These are phyloP conservation scores for Prosopis cineraria DNA, from an alignment of 306 rosid species.

Conservation along the genomic window DNA sequence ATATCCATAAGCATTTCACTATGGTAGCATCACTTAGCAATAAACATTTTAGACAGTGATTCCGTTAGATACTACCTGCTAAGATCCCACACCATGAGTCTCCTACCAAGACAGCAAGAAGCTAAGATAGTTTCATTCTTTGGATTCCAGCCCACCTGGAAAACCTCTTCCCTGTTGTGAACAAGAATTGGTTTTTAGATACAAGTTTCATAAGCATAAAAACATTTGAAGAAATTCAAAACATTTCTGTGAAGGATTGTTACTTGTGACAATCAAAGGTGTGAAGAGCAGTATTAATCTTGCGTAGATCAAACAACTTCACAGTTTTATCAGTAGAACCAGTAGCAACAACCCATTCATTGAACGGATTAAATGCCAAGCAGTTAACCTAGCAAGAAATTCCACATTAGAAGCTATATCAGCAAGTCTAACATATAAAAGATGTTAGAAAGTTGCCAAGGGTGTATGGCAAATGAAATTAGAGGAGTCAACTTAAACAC, in stretches of 20 bases:
- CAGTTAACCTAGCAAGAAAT: slow-evolving; percentile 75
- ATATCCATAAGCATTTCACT: not conserved
- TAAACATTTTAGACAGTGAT: slow-evolving; percentile 11
- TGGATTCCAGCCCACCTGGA: slow-evolving; percentile 99
- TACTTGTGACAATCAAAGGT: slow-evolving; percentile 95
- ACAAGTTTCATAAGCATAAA: slow-evolving; percentile 5
- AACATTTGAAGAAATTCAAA: slow-evolving; percentile 10
- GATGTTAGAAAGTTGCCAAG: not conserved
- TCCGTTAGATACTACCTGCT: slow-evolving; percentile 75
- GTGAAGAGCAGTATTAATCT: slow-evolving; percentile 76
- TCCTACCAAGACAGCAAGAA: slow-evolving; percentile 95
- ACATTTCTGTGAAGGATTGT: slow-evolving; percentile 31
- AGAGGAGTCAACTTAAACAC: not conserved
- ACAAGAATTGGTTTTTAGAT: slow-evolving; percentile 26
- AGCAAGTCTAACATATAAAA: not conserved
- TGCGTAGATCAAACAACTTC: slow-evolving; percentile 89
- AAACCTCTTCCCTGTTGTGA: slow-evolving; percentile 85
- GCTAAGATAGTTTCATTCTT: slow-evolving; percentile 96
- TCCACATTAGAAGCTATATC: not conserved
- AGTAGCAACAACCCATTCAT: slow-evolving; percentile 98
- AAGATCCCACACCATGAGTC: slow-evolving; percentile 99
- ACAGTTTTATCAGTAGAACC: slow-evolving; percentile 99
- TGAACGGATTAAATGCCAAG: slow-evolving; percentile 96
- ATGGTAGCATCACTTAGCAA: not conserved
- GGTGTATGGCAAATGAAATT: not conserved